Evolutionary conservation across 306 rosid species (phyloP).

Genomic region (Medicago arabica): DNA sequence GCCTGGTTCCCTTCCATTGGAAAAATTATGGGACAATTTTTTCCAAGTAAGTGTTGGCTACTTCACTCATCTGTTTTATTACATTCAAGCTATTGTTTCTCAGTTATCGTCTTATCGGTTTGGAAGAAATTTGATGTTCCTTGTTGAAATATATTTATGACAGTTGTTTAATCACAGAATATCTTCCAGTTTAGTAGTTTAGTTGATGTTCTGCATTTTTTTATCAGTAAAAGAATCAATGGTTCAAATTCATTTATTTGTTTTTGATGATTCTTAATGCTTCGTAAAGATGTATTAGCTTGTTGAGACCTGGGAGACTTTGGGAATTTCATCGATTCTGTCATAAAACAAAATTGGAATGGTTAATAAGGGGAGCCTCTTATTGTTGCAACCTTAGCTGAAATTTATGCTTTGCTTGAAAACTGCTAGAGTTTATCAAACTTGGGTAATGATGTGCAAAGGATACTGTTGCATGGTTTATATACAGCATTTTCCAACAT

Average conservation of each 20-base stretch:
- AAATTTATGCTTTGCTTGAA: slow-evolving; percentile 21
- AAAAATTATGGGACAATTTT: slow-evolving; percentile 94
- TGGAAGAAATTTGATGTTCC: background rate
- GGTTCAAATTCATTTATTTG: slow-evolving; percentile 14
- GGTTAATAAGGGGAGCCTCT: background rate
- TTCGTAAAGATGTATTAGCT: slow-evolving; percentile 5
- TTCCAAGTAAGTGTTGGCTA: slow-evolving; percentile 70
- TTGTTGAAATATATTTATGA: slow-evolving; percentile 21
- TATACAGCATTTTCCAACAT: slow-evolving; percentile 27
- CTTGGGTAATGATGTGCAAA: slow-evolving; percentile 3
- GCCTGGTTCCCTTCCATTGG: slow-evolving; percentile 86
- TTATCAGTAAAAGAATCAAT: background rate
- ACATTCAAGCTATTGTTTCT: slow-evolving; percentile 12
- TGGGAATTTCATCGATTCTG: slow-evolving; percentile 10
- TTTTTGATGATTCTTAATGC: slow-evolving; percentile 21
- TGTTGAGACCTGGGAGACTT: background rate
- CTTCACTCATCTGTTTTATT: slow-evolving; percentile 33
- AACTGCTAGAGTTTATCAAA: slow-evolving; percentile 9
- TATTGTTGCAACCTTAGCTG: background rate
- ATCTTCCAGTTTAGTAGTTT: background rate
- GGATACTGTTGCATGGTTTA: slow-evolving; percentile 19
- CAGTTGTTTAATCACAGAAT: slow-evolving; percentile 18
- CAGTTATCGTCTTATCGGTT: background rate
- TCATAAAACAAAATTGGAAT: background rate
- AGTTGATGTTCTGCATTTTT: slow-evolving; percentile 23